A percentile compares a stretch with the other conserved stretches of the same genome.
Evolutionary conservation across 306 rosid genomes (phyloP).

Genomic region (Abrus precatorius): DNA sequence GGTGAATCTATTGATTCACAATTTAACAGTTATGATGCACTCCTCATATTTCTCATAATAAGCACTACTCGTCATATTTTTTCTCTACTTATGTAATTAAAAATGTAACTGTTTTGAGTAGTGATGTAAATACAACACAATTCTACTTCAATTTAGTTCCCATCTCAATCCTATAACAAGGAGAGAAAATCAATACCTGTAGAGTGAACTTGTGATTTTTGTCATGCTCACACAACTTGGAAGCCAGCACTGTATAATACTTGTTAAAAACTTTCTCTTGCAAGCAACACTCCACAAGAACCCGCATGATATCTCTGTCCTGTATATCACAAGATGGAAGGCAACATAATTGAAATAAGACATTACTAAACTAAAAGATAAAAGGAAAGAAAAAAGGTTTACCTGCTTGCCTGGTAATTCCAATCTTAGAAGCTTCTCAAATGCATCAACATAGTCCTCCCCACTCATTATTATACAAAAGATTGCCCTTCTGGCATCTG

Average conservation of each 20-base stretch:
- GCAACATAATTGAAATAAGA: slow-evolving; percentile 1
- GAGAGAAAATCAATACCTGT: slow-evolving; percentile 66
- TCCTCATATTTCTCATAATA: not conserved
- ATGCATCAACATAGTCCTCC: slow-evolving; percentile 91
- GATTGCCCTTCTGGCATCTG: slow-evolving; percentile 88
- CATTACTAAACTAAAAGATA: not conserved
- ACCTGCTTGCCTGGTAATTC: slow-evolving; percentile 95
- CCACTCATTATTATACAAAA: slow-evolving; percentile 96
- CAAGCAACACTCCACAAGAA: slow-evolving; percentile 91
- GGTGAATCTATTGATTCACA: slow-evolving; percentile 12
- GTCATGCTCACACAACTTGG: slow-evolving; percentile 91
- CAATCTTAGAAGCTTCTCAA: slow-evolving; percentile 91
- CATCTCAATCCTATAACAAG: slow-evolving; percentile 7
- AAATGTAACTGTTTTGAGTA: not conserved
- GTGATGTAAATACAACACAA: slow-evolving; percentile 4
- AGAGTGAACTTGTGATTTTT: slow-evolving; percentile 94
- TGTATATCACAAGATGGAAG: slow-evolving; percentile 44
- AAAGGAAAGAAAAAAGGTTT: slow-evolving; percentile 2
- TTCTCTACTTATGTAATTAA: not conserved
- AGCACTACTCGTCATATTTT: slow-evolving; percentile 4
- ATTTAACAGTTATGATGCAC: not conserved
- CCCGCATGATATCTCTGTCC: slow-evolving; percentile 94
- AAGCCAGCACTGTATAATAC: slow-evolving; percentile 85
- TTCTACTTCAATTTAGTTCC: not conserved
- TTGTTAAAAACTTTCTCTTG: slow-evolving; percentile 94